Evolutionary conservation across 257 asterid species (phyloP), one percentile per base, ranked within the genome.

Genomic region (Cynanchum wilfordii): DNA sequence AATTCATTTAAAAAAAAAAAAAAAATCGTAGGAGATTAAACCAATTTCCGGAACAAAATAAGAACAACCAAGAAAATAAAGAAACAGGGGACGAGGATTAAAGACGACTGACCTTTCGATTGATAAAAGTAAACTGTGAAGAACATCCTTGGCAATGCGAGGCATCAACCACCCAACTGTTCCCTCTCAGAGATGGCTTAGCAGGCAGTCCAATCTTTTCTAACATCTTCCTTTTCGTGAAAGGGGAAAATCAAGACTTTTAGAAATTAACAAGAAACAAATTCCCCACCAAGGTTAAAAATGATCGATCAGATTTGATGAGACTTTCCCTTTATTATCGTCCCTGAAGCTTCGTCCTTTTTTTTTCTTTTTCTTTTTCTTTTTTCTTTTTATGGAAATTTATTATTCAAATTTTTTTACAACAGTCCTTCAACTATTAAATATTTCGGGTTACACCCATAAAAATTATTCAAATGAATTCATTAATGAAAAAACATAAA

Each of bases 91-190:
- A n/a, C 73, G 71, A 69, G 44, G 38, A 71, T 50, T 16, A 36
- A 42, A 63, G 68, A 47, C 15, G 45, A 33, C 7, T 30, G 51
- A 95, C 99, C 98, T 92, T 95, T 82, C 99, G 98, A 87, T 95
- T 95, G 85, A 95, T 84, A 88, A 95, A 90, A 77, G 98, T 88
- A 87, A 95, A 95, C 84, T 89, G 96, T 1, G 97, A 82, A 72
- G 98, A 89, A 82, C 99, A 95, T 86, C 90, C 93, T 84, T 95
- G 99, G 86, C 99, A 95, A 81, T 92, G 90, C 9, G 98, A 86
- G 79, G 96, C 95, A 72, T 95, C 98, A 79, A 82, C 91, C 42
- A 95, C 98, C 99, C 99, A 90, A 83, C 30, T 81, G 70, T 81
- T 92, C 60, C 99, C 99, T 77, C 96, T 82, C 68, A 87, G 68